phyloP scores from a whole-genome alignment of 805 yeast genomes.

The Dipodascus albidus region DNA sequence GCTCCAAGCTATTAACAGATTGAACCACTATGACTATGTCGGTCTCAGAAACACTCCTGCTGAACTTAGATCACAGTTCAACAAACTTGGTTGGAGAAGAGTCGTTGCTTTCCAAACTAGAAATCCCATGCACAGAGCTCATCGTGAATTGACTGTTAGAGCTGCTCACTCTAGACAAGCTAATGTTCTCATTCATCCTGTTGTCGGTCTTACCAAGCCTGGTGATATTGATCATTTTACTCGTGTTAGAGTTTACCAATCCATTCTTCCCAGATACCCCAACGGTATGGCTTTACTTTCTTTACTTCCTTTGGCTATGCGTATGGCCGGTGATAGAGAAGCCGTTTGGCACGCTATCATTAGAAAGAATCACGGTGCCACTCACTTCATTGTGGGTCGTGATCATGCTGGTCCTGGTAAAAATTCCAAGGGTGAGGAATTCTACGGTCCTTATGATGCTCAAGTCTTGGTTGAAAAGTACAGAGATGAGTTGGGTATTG shows the following conservation, averaged over 20 bases:
- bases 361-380: slow-evolving; percentile 92
- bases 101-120: slow-evolving; percentile 97
- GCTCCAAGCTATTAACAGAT: slow-evolving; percentile 70
- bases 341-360: slow-evolving; percentile 98
- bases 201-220: slow-evolving; percentile 92
- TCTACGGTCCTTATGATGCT: slow-evolving; percentile 96
- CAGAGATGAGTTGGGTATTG: slow-evolving; percentile 70
- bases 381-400: slow-evolving; percentile 95
- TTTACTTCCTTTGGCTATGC: slow-evolving; percentile 88
- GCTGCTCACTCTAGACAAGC: slow-evolving; percentile 92
- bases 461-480: slow-evolving; percentile 74
- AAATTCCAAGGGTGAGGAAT: slow-evolving; percentile 80
- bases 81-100: slow-evolving; percentile 69
- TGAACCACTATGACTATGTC: slow-evolving; percentile 83
- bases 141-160: slow-evolving; percentile 87
- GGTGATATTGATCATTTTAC: slow-evolving; percentile 98
- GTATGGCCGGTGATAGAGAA: slow-evolving; percentile 98
- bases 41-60: slow-evolving; percentile 83
- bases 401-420: slow-evolving; percentile 97
- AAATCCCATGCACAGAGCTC: slow-evolving; percentile 98
- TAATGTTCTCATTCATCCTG: slow-evolving; percentile 87
- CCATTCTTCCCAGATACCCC: slow-evolving; percentile 85
- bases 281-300: slow-evolving; percentile 87
- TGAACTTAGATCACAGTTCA: slow-evolving; percentile 77
- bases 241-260: slow-evolving; percentile 89